Evolutionary conservation across 1,139 yeast species (phyloP), one percentile per base, ranked within the genome.

Genomic region (Geotrichum carabidarum): DNA sequence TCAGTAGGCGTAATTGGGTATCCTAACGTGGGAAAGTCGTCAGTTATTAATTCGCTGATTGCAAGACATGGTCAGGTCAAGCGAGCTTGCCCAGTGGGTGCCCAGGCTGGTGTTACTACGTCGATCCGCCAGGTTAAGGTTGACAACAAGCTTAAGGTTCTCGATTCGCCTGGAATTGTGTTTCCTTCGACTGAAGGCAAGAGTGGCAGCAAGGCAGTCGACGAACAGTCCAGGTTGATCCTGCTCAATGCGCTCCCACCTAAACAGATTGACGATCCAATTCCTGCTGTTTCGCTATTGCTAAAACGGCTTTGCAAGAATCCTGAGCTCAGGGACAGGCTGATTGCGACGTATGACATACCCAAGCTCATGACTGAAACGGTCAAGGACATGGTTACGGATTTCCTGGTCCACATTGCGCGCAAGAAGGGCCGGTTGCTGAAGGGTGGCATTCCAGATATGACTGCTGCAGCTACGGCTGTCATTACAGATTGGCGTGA

Each of bases 91-190:
- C 98, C 99, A 12, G 95, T 88, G 36, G 99, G 99, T 47, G 94
- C 95, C 65, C 94, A 87, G 73, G 98, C 99, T 3, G 99, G 99
- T 69, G 93, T 93, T 40, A 93, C 99, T 34, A 91, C 96, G 0
- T 77, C 93, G 2, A 76, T 93, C 70, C 82, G 97, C 73, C 95
- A 90, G 71, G 90, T 93, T 58, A 93, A 93, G 73, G 80, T 93
- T 59, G 99, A 93, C 69, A 86, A 83, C 67, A 90, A 90, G 71
- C 79, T 93, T 63, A 88, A 86, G 71, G 78, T 93, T 59, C 78
- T 93, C 67, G 99, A 93, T 71, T 89, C 97, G 50, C 99, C 99
- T 50, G 99, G 99, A 68, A 93, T 93, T 61, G 97, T 94, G 43
- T 93, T 93, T 82, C 98, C 99, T 47, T 82, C 84, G 58, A 78